Conservation (phyloP, 805 yeast genomes). For the Candida verbasci region DNA sequence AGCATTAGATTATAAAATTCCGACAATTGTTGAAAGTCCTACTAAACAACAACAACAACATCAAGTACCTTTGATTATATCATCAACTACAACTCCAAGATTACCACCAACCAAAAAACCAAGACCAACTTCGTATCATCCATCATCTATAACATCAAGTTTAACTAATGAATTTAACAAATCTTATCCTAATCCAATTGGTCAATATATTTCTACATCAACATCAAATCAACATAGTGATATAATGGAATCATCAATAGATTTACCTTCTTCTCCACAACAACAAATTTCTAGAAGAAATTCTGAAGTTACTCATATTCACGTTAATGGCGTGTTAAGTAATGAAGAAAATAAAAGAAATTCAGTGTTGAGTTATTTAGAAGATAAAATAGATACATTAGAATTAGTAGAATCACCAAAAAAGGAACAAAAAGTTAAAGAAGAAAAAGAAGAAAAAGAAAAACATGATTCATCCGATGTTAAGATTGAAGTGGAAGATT, state of each 20-base stretch:
- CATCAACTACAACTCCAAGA: constrained; percentile 26
- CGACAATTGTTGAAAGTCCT: constrained; percentile 47
- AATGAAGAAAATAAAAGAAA: constrained; percentile 28
- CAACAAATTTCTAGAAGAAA: constrained; percentile 26
- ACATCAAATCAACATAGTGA: constrained; percentile 28
- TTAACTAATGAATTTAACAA: constrained; percentile 26
- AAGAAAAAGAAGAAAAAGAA: neutral
- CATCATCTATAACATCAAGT: constrained; percentile 44
- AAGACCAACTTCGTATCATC: constrained; percentile 83
- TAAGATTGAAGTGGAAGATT: constrained; percentile 3
- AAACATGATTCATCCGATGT: neutral
- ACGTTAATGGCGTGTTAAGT: constrained; percentile 41
- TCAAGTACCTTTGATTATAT: constrained; percentile 11
- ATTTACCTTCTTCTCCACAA: too few species aligned
- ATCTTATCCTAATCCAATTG: constrained; percentile 22
- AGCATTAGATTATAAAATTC: constrained; percentile 65
- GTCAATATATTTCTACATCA: constrained; percentile 34
- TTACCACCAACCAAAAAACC: constrained; percentile 56
- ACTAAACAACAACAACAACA: constrained; percentile 9
- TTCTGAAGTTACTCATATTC: constrained; percentile 39
- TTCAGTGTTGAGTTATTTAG: constrained; percentile 39
- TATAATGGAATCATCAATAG: constrained; percentile 9
- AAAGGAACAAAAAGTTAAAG: constrained; percentile 4
- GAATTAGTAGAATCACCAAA: constrained; percentile 28
- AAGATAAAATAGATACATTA: constrained; percentile 40